Percentiles rank a stretch among this genome's conserved stretches.
Conservation (phyloP, 805 yeast species). For the Sugiyamaella marilandica region DNA sequence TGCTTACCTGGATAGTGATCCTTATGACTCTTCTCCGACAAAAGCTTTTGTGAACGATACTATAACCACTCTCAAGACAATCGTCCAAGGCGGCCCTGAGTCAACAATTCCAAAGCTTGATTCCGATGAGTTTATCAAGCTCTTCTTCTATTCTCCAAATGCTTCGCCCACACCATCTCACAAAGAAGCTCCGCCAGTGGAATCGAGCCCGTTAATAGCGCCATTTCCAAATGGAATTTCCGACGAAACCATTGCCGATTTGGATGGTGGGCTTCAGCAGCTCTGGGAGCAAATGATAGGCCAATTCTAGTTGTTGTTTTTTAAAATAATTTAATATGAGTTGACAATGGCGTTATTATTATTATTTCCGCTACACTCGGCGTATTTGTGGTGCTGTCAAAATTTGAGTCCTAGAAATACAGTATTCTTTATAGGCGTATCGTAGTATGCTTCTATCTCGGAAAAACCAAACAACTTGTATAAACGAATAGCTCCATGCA, state of each 20-base stretch:
- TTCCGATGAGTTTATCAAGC: background rate
- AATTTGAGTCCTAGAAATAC: background rate
- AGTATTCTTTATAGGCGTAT: background rate
- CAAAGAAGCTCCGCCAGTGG: background rate
- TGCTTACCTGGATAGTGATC: constrained; percentile 12
- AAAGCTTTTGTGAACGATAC: constrained; percentile 2
- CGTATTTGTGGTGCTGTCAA: background rate
- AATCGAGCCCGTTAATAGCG: background rate
- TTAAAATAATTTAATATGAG: background rate
- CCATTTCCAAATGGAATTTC: background rate
- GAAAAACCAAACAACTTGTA: background rate
- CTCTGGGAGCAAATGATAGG: background rate
- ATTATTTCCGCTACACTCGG: too few relatives aligned
- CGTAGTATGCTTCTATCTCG: background rate
- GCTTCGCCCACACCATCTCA: background rate
- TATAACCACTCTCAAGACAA: background rate
- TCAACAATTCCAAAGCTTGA: background rate
- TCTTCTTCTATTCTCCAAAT: background rate
- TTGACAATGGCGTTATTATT: too few relatives aligned
- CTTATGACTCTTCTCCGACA: background rate
- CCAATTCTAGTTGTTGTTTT: background rate
- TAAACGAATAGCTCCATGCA: background rate
- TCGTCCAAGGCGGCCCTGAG: background rate
- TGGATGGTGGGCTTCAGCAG: background rate
- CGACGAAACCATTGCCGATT: background rate